These are phyloP conservation scores for Coniferiporia weirii DNA, from an alignment of 1,284 basidiomycete genomes.

Conservation along the genomic window DNA sequence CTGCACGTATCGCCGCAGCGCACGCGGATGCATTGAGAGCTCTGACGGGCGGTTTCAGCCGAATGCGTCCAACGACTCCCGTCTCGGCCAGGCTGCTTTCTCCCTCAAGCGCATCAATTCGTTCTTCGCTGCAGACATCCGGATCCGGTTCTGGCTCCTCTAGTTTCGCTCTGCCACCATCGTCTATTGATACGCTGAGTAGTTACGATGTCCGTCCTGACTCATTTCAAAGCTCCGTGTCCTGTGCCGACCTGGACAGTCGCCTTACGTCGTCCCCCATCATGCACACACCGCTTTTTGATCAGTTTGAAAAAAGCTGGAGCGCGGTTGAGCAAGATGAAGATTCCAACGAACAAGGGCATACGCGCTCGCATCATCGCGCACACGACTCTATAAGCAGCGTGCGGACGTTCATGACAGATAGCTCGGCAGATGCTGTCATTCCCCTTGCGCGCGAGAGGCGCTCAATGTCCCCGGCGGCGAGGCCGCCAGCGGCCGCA, in stretches of 20 bases:
- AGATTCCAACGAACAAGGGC: neutral
- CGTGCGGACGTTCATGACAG: constrained; percentile 54
- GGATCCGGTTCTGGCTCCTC: constrained; percentile 6
- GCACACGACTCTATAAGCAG: constrained; percentile 48
- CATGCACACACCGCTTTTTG: constrained; percentile 15
- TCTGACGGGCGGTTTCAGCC: constrained; percentile 7
- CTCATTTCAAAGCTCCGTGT: constrained; percentile 11
- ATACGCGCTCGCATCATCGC: constrained; percentile 3
- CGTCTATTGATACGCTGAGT: constrained; percentile 9
- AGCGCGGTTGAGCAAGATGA: neutral
- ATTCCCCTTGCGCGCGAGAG: constrained; percentile 31
- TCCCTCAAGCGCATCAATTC: neutral
- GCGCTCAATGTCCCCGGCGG: constrained; percentile 25
- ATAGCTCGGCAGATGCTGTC: constrained; percentile 51
- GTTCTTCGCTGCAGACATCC: constrained; percentile 9
- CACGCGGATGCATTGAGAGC: constrained; percentile 14
- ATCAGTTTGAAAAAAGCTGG: neutral
- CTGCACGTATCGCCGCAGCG: constrained; percentile 8
- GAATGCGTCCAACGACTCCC: neutral
- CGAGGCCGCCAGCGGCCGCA: constrained; percentile 1
- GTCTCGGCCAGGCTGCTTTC: neutral
- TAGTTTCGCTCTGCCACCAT: neutral
- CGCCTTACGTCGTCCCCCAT: constrained; percentile 17
- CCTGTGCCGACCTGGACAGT: constrained; percentile 15
- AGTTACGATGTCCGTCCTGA: constrained; percentile 2